These are phyloP conservation scores for Macrophomina tecta DNA, from an alignment of 2,329 filamentous ascomycete genomes.

Conservation along the genomic window DNA sequence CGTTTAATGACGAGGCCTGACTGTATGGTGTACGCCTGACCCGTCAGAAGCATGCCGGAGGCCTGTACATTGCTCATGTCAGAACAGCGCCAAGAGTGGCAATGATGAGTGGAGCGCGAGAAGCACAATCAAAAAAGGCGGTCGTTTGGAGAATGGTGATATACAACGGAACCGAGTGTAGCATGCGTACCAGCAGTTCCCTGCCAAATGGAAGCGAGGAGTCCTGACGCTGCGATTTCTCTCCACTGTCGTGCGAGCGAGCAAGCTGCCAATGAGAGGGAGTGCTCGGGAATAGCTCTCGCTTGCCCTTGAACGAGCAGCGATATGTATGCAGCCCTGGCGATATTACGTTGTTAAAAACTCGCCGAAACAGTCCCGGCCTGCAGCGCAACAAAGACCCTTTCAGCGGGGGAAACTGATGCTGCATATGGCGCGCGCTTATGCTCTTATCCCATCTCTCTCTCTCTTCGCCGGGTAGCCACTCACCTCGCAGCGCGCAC, in stretches of 20 bases:
- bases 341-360: slow-evolving; percentile 6
- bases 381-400: neutral
- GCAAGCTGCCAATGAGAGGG: neutral
- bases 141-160: neutral
- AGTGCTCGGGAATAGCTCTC: neutral
- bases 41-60: neutral
- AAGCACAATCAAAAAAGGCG: neutral
- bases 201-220: neutral
- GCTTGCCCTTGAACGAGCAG: neutral
- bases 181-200: neutral
- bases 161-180: neutral
- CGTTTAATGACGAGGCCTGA: slow-evolving; percentile 3
- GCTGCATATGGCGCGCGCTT: neutral
- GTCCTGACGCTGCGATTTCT: slow-evolving; percentile 3
- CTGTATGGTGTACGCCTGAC: neutral
- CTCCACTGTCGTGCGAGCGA: slow-evolving; percentile 6
- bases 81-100: neutral
- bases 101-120: neutral
- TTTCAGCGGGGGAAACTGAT: neutral
- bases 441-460: neutral
- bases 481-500: neutral
- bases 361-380: neutral
- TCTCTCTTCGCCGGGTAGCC: neutral
- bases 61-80: neutral
- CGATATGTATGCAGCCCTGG: neutral